These are phyloP conservation scores for Spirogloea muscicola DNA, from an alignment of 139 green algal species.

Conservation along the genomic window DNA sequence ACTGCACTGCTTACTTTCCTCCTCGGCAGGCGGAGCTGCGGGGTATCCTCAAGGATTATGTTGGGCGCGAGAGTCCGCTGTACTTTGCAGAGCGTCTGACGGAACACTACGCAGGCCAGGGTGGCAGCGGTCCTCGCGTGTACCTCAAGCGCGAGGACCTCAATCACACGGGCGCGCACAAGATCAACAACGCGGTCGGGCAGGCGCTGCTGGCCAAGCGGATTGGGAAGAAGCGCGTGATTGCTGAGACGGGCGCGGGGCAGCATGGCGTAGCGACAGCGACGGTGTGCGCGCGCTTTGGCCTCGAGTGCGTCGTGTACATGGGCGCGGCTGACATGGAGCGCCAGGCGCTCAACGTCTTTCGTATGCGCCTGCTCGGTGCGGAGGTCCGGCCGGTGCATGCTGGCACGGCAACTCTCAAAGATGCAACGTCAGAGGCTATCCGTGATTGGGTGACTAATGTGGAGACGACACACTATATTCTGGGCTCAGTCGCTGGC, in stretches of 20 bases:
- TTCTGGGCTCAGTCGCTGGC: conserved; percentile 90
- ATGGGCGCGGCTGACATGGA: conserved; percentile 97
- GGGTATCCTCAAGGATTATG: conserved; percentile 88
- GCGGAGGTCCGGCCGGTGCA: conserved; percentile 83
- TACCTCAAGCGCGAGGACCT: conserved; percentile 99
- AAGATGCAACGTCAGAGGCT: conserved; percentile 94
- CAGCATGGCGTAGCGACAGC: conserved; percentile 98
- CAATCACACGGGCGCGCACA: conserved; percentile 98
- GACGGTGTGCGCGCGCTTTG: conserved; percentile 90
- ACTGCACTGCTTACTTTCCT: no score
- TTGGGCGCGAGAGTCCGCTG: conserved; percentile 85
- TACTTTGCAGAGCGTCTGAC: conserved; percentile 92
- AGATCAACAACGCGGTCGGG: conserved; percentile 99
- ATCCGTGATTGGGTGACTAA: conserved; percentile 99
- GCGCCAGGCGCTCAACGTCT: conserved; percentile 96
- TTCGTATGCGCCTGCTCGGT: conserved; percentile 96
- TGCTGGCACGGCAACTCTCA: conserved; percentile 90
- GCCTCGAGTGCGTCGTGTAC: conserved; percentile 96
- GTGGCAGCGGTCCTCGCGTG: conserved; percentile 73
- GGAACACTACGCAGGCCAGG: conserved; percentile 67
- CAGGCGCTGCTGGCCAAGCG: conserved; percentile 59
- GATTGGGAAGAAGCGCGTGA: conserved; percentile 88
- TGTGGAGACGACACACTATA: conserved; percentile 99
- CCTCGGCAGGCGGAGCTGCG: conserved; percentile 77
- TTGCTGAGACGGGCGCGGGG: conserved; percentile 95